A percentile compares a stretch with the other conserved stretches of the same genome.
phyloP scores from a whole-genome alignment of 2,329 filamentous ascomycete genomes.

The Cladosporium sp. region DNA sequence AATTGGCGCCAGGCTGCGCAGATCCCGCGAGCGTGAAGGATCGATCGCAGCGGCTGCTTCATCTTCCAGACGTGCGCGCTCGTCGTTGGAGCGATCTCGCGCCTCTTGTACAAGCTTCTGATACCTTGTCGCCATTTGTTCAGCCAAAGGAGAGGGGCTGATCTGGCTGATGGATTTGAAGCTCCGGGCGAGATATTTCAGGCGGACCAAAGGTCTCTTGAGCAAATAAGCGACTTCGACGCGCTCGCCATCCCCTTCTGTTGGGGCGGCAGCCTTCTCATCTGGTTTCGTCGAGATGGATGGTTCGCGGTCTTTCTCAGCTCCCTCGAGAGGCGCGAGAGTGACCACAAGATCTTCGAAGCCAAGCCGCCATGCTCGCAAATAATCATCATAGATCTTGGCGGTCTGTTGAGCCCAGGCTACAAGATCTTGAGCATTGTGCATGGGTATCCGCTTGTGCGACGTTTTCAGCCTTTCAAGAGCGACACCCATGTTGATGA shows the following conservation, averaged over 20 bases:
- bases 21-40: slow-evolving; percentile 74
- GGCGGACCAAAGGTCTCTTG: slow-evolving; percentile 81
- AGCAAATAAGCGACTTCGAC: slow-evolving; percentile 93
- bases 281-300: slow-evolving; percentile 44
- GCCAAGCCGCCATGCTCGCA: slow-evolving; percentile 85
- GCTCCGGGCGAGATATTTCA: slow-evolving; percentile 85
- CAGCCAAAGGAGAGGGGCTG: slow-evolving; percentile 57
- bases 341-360: slow-evolving; percentile 96
- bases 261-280: neutral
- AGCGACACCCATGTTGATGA: slow-evolving; percentile 90
- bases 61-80: slow-evolving; percentile 74
- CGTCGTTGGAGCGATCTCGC: slow-evolving; percentile 71
- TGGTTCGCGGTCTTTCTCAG: slow-evolving; percentile 57
- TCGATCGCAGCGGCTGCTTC: slow-evolving; percentile 86
- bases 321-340: slow-evolving; percentile 72
- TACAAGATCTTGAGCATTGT: slow-evolving; percentile 71
- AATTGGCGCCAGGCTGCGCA: slow-evolving; percentile 72
- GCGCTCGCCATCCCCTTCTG: slow-evolving; percentile 75
- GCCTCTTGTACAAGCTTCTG: slow-evolving; percentile 75
- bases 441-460: slow-evolving; percentile 77
- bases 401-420: slow-evolving; percentile 79
- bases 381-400: slow-evolving; percentile 80
- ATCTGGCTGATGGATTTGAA: slow-evolving; percentile 69
- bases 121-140: slow-evolving; percentile 63
- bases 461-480: slow-evolving; percentile 79